A percentile compares a stretch with the other conserved stretches of the same genome.
phyloP scores from a whole-genome alignment of 306 rosid genomes.

The Medicago ruthenica region DNA sequence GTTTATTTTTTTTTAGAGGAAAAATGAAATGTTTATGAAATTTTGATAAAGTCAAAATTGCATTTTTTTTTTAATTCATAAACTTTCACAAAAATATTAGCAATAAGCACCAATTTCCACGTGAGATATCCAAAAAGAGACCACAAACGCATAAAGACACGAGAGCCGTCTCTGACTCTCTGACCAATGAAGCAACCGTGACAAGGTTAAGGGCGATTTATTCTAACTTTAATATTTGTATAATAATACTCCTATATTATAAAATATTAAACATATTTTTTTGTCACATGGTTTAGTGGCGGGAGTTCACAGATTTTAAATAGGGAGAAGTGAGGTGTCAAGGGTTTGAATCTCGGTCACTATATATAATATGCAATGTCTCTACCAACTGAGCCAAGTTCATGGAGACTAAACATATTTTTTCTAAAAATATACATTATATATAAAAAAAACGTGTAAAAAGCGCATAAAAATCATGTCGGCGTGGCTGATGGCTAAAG shows the following conservation, averaged over 20 bases:
- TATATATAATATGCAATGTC: too few relatives aligned
- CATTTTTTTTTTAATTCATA: not conserved
- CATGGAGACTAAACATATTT: too few relatives aligned
- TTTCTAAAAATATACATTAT: too few relatives aligned
- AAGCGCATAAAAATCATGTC: not conserved
- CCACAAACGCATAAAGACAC: slow-evolving; percentile 19
- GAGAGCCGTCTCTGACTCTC: slow-evolving; percentile 54
- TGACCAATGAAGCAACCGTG: slow-evolving; percentile 43
- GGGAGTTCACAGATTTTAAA: too few relatives aligned
- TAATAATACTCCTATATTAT: too few relatives aligned
- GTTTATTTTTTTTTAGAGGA: not conserved
- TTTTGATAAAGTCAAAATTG: not conserved
- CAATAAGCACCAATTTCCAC: slow-evolving; percentile 33
- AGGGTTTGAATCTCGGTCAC: too few relatives aligned
- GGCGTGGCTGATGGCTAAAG: slow-evolving; percentile 28
- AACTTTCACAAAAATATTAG: not conserved
- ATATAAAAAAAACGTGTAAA: not conserved
- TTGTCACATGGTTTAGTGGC: too few relatives aligned
- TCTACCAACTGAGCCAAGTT: too few relatives aligned
- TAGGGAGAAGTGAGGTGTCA: too few relatives aligned
- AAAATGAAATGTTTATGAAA: not conserved
- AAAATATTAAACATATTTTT: too few relatives aligned
- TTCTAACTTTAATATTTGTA: not conserved
- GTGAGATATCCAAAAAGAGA: slow-evolving; percentile 43
- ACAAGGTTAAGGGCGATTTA: slow-evolving; percentile 24